Base-by-base conservation (phyloP, 2,329 filamentous ascomycete genomes). In the Monilinia fructicola region DNA sequence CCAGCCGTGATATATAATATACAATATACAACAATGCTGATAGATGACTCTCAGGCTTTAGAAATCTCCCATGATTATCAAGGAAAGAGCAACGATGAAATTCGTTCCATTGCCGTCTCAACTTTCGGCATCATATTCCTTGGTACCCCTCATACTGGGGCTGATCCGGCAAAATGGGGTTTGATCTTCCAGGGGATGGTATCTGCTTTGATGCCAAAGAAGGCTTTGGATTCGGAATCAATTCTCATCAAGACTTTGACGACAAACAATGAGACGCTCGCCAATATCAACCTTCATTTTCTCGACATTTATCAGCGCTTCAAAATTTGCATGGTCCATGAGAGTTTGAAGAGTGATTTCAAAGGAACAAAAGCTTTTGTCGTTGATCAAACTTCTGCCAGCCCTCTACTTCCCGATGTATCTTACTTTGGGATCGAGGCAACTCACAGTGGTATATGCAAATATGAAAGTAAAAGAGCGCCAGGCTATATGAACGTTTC, bases 41-140 rank as follows among this genome's bases (percentile, higher is more conserved):
- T 7, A 26, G 6, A 21, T 18, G 16, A 44, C 26, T 12, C 12
- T 2, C 9, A 62, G 56, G 87, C 88, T 1, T 78, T 93, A 58
- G 82, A 90, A 60, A 87, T 90, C 74, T 89, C 87, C 55, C 84
- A 85, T 70, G 88, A 87, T 72, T 75, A 90, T 16, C 81, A 80
- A 10, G 82, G 82, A 52, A 82, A 84, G 66, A 82, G 86, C 71
- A 84, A 87, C 48, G 85, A 90, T 68, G 83, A 89, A 65, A 82
- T 87, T 46, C 84, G 89, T 26, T 88, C 88, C 14, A 85, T 92
- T 63, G 92, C 85, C 71, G 83, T 92, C 12, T 92, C 89, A 0
- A 93, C 90, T 0, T 93, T 88, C 73, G 90, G 87, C 31, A 85
- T 93, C 67, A 81, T 93, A 44, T 93, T 93, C 75, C 81, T 93